These are phyloP conservation scores for Durio zibethinus DNA, from an alignment of 345 rosid genomes.

Conservation along the genomic window DNA sequence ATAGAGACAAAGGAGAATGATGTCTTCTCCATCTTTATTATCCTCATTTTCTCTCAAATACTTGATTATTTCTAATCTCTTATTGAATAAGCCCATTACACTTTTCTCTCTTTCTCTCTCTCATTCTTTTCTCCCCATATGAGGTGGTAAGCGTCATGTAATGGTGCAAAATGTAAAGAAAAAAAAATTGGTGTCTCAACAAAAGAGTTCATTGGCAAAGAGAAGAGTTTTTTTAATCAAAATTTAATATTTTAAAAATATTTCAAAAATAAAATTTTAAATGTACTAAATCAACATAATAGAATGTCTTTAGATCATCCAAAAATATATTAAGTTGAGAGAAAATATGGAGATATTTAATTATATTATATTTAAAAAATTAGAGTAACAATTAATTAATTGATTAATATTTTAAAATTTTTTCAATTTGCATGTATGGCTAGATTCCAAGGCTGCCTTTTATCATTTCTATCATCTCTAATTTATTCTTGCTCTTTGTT, in stretches of 20 bases:
- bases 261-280: too few relatives aligned
- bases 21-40: conserved; percentile 12
- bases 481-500: background rate
- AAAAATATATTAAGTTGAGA: too few relatives aligned
- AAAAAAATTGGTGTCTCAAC: background rate
- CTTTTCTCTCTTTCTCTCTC: conserved; percentile 2
- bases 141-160: conserved; percentile 27
- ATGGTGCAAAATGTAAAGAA: background rate
- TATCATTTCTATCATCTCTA: background rate
- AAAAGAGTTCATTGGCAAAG: too few relatives aligned
- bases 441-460: background rate
- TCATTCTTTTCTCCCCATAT: background rate
- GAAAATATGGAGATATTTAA: too few relatives aligned
- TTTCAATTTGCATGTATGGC: background rate
- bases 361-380: background rate
- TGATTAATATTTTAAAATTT: too few relatives aligned
- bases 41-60: conserved; percentile 13
- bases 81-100: conserved; percentile 24
- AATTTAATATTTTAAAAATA: too few relatives aligned
- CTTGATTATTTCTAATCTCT: conserved; percentile 21
- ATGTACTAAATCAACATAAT: too few relatives aligned
- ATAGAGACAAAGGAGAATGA: conserved; percentile 31
- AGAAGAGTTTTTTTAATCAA: too few relatives aligned
- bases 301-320: too few relatives aligned
- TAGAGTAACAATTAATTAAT: background rate